Conservation (phyloP, 148 eudicot genomes). For the Fagopyrum esculentum region DNA sequence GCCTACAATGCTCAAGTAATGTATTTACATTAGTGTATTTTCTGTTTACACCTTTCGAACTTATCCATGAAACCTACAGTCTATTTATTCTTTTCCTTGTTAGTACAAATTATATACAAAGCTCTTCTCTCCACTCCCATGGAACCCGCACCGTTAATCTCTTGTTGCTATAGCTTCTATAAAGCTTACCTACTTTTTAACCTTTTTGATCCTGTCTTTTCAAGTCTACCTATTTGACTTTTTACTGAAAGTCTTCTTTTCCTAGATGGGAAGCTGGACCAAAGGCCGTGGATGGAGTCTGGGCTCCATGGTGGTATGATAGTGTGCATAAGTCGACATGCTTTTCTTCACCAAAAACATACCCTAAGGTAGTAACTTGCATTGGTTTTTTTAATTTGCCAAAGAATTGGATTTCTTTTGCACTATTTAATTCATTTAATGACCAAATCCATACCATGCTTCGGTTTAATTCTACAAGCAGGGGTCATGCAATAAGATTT, state of each 20-base stretch:
- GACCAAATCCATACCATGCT: not conserved
- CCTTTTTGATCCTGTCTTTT: not conserved
- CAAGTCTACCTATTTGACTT: not conserved
- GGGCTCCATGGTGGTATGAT: conserved; percentile 98
- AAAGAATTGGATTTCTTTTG: not conserved
- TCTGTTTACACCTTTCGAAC: not conserved
- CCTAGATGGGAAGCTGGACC: conserved; percentile 96
- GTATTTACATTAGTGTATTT: conserved; percentile 3
- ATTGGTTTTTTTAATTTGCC: not conserved
- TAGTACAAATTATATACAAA: too few relatives aligned
- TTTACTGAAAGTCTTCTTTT: not conserved
- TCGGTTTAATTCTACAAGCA: not conserved
- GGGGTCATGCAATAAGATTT: not conserved
- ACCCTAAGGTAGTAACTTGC: conserved; percentile 42
- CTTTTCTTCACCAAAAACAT: conserved; percentile 42
- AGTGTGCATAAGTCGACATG: conserved; percentile 75
- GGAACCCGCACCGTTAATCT: too few relatives aligned
- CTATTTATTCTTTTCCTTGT: not conserved
- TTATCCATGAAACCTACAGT: not conserved
- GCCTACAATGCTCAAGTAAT: conserved; percentile 80
- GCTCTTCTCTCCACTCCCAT: too few relatives aligned
- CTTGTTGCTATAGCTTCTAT: not conserved
- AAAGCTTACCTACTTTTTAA: not conserved
- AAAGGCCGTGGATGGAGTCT: conserved; percentile 68
- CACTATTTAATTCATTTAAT: not conserved